Base-by-base conservation (phyloP, 2,329 filamentous ascomycete genomes). In the Sporothrix protearum region DNA sequence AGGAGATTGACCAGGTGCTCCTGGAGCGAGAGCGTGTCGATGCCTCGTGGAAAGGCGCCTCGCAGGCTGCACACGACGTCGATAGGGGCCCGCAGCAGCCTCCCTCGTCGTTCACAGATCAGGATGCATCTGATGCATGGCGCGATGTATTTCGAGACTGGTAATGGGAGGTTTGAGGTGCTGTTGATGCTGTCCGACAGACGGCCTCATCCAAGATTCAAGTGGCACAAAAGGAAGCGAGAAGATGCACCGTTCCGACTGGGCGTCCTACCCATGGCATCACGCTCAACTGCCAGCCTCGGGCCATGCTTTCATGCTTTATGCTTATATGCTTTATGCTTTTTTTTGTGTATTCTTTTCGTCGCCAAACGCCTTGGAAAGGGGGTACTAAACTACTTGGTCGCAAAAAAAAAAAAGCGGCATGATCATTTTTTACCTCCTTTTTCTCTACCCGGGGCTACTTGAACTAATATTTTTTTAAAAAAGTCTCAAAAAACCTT, bases 401-500 rank as follows among this genome's bases (percentile, higher is more conserved):
- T 69, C 25, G 33, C 51, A 59, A 69, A 53, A 69, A 69, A 63
- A 57, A 70, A 70, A 70, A 51, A 70, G 36, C 16, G 69, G 69
- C 49, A 71, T 71, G 55, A 71, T 70, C 68, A 53, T 70, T 49
- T 49, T 68, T 49, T 51, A 64, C 68, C 68, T 70, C 68, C 68
- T 70, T 70, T 69, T 70, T 63, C 45, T 70, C 68, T 53, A 63
- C 68, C 68, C 51, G 68, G 68, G 55, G 68, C 30, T 70, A 64
- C 68, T 69, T 61, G 68, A 69, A 69, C 68, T 69, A 55, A 49
- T 61, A 49, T 61, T 63, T 51, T 59, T 61, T 49, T 59, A 8
- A 14, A 64, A 33, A 51, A 47, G 42, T 47, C 42, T 53, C 36
- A 59, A 57, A 57, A 69, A n/a, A n/a, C n/a, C 22, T 45, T 36